These are phyloP conservation scores for Solioccasus polychromus DNA, from an alignment of 768 basidiomycete species.

Conservation along the genomic window DNA sequence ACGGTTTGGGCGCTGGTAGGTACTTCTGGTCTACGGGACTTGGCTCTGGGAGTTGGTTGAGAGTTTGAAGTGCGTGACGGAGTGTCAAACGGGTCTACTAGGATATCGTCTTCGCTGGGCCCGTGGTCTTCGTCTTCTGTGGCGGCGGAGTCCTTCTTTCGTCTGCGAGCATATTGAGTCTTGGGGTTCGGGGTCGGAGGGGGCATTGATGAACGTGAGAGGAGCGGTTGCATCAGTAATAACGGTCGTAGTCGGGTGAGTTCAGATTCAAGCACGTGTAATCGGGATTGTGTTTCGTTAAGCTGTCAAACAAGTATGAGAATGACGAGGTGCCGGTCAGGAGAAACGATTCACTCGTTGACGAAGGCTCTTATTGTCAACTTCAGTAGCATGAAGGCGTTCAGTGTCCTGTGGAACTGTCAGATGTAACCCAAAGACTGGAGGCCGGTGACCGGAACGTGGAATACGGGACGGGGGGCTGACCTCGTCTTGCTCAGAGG, in stretches of 20 bases:
- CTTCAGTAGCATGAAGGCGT: constrained; percentile 48
- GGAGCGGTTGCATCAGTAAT: constrained; percentile 59
- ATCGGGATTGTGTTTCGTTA: constrained; percentile 51
- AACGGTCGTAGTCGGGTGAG: constrained; percentile 63
- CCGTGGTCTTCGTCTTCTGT: constrained; percentile 27
- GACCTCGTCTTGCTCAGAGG: constrained; percentile 47
- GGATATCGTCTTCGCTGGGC: constrained; percentile 27
- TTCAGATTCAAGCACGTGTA: constrained; percentile 59
- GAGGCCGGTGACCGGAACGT: neutral
- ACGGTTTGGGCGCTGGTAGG: constrained; percentile 4
- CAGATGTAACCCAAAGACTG: constrained; percentile 6
- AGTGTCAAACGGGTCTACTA: constrained; percentile 16
- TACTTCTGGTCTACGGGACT: constrained; percentile 22
- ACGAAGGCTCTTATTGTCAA: constrained; percentile 60
- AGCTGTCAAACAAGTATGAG: constrained; percentile 41
- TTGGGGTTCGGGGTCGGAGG: constrained; percentile 25
- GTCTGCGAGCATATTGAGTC: constrained; percentile 20
- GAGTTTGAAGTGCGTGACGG: constrained; percentile 11
- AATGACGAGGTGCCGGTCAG: neutral
- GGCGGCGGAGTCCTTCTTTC: constrained; percentile 22
- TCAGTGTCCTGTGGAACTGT: constrained; percentile 49
- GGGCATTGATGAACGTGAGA: constrained; percentile 19
- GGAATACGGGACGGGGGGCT: constrained; percentile 12
- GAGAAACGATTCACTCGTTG: constrained; percentile 46
- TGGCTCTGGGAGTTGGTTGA: constrained; percentile 22